phyloP scores from a whole-genome alignment of 1,284 basidiomycete species.

The Hymenochaete sp. region DNA sequence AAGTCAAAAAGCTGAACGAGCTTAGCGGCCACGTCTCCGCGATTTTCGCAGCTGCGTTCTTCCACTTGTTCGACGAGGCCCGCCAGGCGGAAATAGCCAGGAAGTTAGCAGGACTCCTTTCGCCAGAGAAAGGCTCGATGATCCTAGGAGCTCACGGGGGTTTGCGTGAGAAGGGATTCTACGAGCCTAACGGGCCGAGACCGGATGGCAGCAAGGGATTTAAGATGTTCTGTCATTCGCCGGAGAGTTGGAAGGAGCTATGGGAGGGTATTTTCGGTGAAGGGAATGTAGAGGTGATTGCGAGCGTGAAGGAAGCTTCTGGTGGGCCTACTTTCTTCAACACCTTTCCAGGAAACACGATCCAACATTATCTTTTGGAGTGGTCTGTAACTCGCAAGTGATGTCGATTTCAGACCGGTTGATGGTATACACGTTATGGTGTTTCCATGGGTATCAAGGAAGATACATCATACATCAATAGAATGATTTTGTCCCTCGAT shows the following conservation, averaged over 20 bases:
- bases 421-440: too few relatives aligned
- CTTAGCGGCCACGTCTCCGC: conserved; percentile 38
- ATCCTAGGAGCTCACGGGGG: conserved; percentile 29
- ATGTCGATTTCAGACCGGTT: too few relatives aligned
- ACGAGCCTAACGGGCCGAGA: conserved; percentile 29
- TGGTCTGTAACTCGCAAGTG: too few relatives aligned
- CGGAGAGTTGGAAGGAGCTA: conserved; percentile 12
- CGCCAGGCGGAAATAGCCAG: conserved; percentile 34
- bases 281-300: conserved; percentile 5
- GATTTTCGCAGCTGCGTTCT: conserved; percentile 41
- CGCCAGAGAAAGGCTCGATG: conserved; percentile 30
- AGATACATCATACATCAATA: too few relatives aligned
- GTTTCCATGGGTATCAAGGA: too few relatives aligned
- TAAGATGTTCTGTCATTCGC: conserved; percentile 10
- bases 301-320: too few relatives aligned
- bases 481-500: too few relatives aligned
- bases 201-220: conserved; percentile 31
- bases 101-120: conserved; percentile 33
- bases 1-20: conserved; percentile 35
- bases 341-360: too few relatives aligned
- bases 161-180: conserved; percentile 22
- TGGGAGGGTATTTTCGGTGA: conserved; percentile 15
- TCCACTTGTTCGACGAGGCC: conserved; percentile 43
- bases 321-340: too few relatives aligned
- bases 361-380: too few relatives aligned